Percentiles rank a stretch among this genome's conserved stretches.
Conservation (phyloP, 2,329 filamentous ascomycete species). For the Penicillium sp. region DNA sequence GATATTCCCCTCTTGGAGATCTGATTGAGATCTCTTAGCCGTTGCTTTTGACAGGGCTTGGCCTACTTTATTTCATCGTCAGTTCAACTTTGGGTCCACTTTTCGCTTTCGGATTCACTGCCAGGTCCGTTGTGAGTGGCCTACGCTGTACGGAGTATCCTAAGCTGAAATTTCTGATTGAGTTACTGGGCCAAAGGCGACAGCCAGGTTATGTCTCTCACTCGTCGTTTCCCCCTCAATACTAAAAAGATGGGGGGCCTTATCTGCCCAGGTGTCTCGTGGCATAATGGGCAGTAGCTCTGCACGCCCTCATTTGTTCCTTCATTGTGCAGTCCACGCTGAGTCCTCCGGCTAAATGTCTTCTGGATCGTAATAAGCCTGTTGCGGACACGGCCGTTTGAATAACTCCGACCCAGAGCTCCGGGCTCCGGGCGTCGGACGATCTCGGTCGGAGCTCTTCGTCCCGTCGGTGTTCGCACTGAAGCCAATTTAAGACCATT, state of each 20-base stretch:
- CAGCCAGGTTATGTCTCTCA: not conserved
- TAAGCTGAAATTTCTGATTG: not conserved
- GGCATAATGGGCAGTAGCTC: too few relatives aligned
- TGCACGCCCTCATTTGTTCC: too few relatives aligned
- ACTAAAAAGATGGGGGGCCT: too few relatives aligned
- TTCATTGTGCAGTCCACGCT: too few relatives aligned
- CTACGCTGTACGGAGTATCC: too few relatives aligned
- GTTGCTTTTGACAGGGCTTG: not conserved
- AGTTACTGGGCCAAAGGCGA: not conserved
- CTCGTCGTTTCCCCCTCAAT: not conserved
- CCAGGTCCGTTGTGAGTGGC: not conserved
- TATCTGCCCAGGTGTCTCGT: too few relatives aligned
- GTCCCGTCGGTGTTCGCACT: not conserved
- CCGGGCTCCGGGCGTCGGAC: not conserved
- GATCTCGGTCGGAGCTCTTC: not conserved
- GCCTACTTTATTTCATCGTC: constrained; percentile 1
- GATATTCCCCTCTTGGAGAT: not conserved
- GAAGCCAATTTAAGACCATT: not conserved
- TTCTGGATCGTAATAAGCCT: too few relatives aligned
- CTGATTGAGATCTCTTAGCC: not conserved
- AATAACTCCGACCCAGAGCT: too few relatives aligned
- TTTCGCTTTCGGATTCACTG: not conserved
- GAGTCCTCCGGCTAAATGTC: too few relatives aligned
- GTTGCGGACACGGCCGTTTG: too few relatives aligned
- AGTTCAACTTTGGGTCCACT: not conserved